Percentiles rank a stretch among this genome's conserved stretches.
phyloP scores from a whole-genome alignment of 345 rosid species.

The Acer saccharum region DNA sequence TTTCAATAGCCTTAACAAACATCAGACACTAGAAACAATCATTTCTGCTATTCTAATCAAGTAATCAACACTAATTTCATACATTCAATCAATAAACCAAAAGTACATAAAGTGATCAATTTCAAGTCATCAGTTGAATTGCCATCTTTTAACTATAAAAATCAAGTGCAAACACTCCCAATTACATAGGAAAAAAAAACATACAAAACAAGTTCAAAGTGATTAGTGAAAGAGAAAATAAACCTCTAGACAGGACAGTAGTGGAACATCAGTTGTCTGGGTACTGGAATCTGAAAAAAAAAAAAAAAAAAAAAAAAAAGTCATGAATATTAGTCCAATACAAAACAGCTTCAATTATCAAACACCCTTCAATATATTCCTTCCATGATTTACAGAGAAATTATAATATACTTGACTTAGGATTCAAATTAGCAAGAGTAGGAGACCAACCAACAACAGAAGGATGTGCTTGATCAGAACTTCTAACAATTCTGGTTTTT shows the following conservation, averaged over 20 bases:
- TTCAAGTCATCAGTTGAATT: background rate
- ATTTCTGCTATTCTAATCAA: background rate
- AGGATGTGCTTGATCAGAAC: constrained; percentile 36
- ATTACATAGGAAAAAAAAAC: background rate
- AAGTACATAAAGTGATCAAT: background rate
- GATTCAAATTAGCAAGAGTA: background rate
- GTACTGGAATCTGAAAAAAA: constrained; percentile 38
- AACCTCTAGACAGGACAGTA: constrained; percentile 68
- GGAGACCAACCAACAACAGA: constrained; percentile 35
- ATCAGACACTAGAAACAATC: background rate
- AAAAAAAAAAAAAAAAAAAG: background rate
- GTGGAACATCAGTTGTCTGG: constrained; percentile 49
- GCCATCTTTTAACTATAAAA: background rate
- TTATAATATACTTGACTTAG: background rate
- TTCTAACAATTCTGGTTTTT: constrained; percentile 13
- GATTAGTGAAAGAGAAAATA: constrained; percentile 12
- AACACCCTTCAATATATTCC: background rate
- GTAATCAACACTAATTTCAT: no score
- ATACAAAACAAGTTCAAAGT: background rate
- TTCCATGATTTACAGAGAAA: background rate
- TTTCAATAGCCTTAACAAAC: constrained; percentile 58
- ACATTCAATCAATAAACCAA: background rate
- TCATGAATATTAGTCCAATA: background rate
- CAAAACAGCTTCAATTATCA: background rate
- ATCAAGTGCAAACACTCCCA: background rate